phyloP scores from a whole-genome alignment of 768 basidiomycete genomes.

The Mycena alexandri region DNA sequence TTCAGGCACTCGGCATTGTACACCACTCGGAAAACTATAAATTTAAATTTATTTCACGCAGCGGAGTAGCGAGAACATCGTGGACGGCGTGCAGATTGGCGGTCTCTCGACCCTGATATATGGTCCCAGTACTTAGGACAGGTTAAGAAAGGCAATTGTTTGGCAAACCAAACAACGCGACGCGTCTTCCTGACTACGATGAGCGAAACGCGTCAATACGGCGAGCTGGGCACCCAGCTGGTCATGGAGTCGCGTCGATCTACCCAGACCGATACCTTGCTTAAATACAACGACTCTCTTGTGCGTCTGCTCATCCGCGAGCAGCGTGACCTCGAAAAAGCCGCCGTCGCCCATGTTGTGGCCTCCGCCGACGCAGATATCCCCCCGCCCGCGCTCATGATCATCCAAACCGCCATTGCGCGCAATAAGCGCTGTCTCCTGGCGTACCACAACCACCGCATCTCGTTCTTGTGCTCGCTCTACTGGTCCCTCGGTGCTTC shows the following conservation, averaged over 20 bases:
- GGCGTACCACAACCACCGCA: constrained; percentile 90
- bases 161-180: constrained; percentile 17
- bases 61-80: constrained; percentile 67
- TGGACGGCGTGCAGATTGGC: constrained; percentile 95
- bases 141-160: constrained; percentile 58
- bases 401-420: constrained; percentile 90
- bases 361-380: constrained; percentile 51
- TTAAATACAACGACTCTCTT: constrained; percentile 93
- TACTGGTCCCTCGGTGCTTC: constrained; percentile 94
- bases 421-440: constrained; percentile 97
- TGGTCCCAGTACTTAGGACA: constrained; percentile 72
- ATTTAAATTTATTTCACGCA: too few species aligned
- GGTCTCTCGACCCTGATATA: constrained; percentile 97
- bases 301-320: constrained; percentile 91
- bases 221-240: constrained; percentile 91
- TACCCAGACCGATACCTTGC: constrained; percentile 82
- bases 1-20: too few species aligned
- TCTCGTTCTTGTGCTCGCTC: constrained; percentile 85
- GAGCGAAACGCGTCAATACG: constrained; percentile 75
- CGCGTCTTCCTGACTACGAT: constrained; percentile 47
- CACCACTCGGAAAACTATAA: too few species aligned
- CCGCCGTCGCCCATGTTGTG: constrained; percentile 54
- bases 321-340: constrained; percentile 87
- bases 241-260: constrained; percentile 90
- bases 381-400: constrained; percentile 75